These are phyloP conservation scores for Lasiodiplodia sp. DNA, from an alignment of 2,329 filamentous ascomycete species.

Conservation along the genomic window DNA sequence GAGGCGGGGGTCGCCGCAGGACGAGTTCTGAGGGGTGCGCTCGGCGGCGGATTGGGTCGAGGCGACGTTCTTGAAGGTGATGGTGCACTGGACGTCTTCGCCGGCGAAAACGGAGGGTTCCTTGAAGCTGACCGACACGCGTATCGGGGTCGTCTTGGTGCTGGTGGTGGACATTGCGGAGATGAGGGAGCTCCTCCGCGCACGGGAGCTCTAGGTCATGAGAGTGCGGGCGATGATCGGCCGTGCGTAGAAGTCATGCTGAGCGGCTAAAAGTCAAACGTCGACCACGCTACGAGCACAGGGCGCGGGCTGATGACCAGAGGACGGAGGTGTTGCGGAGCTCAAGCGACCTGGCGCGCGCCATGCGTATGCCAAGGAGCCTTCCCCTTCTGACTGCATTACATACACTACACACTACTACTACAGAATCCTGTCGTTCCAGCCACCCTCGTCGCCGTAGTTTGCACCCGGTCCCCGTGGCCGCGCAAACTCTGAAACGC, in stretches of 20 bases:
- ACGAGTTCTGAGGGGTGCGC: slow-evolving; percentile 41
- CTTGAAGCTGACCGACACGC: slow-evolving; percentile 94
- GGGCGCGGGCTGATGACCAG: slow-evolving; percentile 22
- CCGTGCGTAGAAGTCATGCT: slow-evolving; percentile 25
- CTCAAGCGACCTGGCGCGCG: slow-evolving; percentile 18
- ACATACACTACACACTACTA: not conserved
- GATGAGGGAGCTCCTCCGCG: slow-evolving; percentile 30
- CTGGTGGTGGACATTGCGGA: slow-evolving; percentile 28
- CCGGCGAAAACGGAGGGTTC: slow-evolving; percentile 95
- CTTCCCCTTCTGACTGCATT: slow-evolving; percentile 7
- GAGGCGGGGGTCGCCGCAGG: slow-evolving; percentile 34
- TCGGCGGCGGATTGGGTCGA: slow-evolving; percentile 48
- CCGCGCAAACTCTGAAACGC: not conserved
- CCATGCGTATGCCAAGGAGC: slow-evolving; percentile 22
- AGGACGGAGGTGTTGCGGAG: slow-evolving; percentile 29
- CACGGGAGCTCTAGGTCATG: slow-evolving; percentile 31
- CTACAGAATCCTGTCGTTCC: slow-evolving; percentile 20
- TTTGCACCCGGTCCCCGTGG: not conserved
- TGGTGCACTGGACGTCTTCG: slow-evolving; percentile 93
- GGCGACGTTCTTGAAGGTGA: slow-evolving; percentile 90
- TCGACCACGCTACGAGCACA: slow-evolving; percentile 15
- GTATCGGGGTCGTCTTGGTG: slow-evolving; percentile 69
- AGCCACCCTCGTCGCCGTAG: slow-evolving; percentile 14
- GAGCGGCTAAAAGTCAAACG: not conserved
- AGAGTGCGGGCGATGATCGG: slow-evolving; percentile 26